Evolutionary conservation across 768 basidiomycete genomes (phyloP), one percentile per base, ranked within the genome.

Genomic region (Boletales sp.): DNA sequence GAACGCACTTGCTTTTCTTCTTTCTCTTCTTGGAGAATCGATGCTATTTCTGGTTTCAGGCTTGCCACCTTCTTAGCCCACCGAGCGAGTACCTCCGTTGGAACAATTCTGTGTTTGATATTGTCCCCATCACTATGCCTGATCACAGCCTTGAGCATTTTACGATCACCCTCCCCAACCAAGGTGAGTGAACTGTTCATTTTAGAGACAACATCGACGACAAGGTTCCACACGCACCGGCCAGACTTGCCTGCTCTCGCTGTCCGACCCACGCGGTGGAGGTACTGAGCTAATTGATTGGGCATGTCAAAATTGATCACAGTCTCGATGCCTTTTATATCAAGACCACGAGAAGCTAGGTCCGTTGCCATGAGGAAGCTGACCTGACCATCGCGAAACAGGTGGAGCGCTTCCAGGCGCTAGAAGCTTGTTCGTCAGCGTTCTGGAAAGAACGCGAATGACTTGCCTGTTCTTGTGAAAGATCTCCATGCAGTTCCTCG

Each of bases 301-400:
- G 96, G 96, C 95, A 98, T 96, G 66, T 99, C 96, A 65, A 94
- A 98, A 69, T 99, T 99, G 67, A 99, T 94, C 54, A 99, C 92
- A 3, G 93, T 94, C 64, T 98, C 91, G 21, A 97, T 86, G 14
- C 94, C 94, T 65, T 94, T 95, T 74, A 99, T 96, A 70, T 98
- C 95, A 28, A 99, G 77, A 69, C 96, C 91, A 53, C 94, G 84
- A 48, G 94, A 90, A 31, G 96, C 96, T 33, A 99, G 74, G 66
- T 98, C 96, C 1, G 96, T 99, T 3, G 94, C 95, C 78, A 99
- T 87, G 9, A 99, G 74, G 68, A 84, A 98, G 67, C 94, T 89
- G n/a, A 89, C 89, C 25, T 77, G 65, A 17, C 91, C 87, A 54
- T 92, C 90, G 50, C 92, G 85, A 73, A 98, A 99, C 44, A 78